A percentile compares a stretch with the other conserved stretches of the same genome.
phyloP scores from a whole-genome alignment of 1,284 basidiomycete genomes.

The Sparassis latifolia region DNA sequence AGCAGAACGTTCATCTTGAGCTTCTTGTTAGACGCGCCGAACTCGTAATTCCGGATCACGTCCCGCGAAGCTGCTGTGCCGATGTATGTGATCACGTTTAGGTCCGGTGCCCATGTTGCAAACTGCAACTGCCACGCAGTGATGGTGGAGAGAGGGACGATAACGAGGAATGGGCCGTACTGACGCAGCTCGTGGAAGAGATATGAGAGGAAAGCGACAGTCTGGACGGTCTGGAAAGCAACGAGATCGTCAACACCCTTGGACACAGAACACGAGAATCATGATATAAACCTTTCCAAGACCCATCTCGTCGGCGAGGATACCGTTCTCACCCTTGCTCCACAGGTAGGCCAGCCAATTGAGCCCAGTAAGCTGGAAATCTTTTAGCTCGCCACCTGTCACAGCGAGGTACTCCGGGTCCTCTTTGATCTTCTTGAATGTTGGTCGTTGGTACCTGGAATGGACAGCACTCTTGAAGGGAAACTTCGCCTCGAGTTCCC shows the following conservation, averaged over 20 bases:
- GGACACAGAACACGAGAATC: background rate
- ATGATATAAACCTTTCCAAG: constrained; percentile 74
- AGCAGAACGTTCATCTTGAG: constrained; percentile 96
- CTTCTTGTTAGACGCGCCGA: constrained; percentile 80
- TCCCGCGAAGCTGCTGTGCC: constrained; percentile 86
- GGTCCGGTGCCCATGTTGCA: constrained; percentile 90
- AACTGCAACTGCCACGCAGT: constrained; percentile 98
- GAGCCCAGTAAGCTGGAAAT: constrained; percentile 96
- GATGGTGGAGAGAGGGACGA: constrained; percentile 96
- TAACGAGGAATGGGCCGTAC: constrained; percentile 96
- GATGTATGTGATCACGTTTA: constrained; percentile 97
- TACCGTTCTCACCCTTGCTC: constrained; percentile 94
- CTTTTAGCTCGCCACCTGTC: constrained; percentile 86
- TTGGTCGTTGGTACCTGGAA: constrained; percentile 64
- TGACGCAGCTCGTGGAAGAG: constrained; percentile 92
- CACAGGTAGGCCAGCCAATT: constrained; percentile 98
- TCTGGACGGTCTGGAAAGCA: constrained; percentile 78
- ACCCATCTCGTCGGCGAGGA: constrained; percentile 99
- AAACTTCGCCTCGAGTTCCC: constrained; percentile 77
- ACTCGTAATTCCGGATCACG: constrained; percentile 91
- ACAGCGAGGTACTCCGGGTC: constrained; percentile 84
- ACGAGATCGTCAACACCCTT: constrained; percentile 1
- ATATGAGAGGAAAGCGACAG: constrained; percentile 92
- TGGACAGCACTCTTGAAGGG: constrained; percentile 84
- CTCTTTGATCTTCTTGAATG: constrained; percentile 81